Conservation (phyloP, 768 basidiomycete genomes). For the Podaxis sp. region DNA sequence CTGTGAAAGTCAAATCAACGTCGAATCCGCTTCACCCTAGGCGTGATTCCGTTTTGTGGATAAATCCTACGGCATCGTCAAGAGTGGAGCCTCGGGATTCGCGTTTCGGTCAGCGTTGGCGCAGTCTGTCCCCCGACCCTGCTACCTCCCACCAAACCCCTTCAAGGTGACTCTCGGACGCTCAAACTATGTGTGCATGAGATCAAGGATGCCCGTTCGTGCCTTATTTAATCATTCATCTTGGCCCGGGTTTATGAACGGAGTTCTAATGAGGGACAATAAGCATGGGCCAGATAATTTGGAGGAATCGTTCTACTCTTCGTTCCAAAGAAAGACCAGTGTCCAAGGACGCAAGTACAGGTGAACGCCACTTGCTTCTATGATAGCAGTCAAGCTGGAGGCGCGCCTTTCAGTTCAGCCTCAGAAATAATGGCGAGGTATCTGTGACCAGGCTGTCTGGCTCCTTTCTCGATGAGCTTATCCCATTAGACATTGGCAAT, state of each 20-base stretch:
- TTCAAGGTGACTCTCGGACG: conserved; percentile 59
- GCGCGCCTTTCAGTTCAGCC: conserved; percentile 44
- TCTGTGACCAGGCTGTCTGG: conserved; percentile 58
- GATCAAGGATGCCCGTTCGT: conserved; percentile 49
- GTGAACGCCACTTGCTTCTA: conserved; percentile 28
- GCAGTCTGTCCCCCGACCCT: conserved; percentile 61
- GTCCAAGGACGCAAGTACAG: conserved; percentile 64
- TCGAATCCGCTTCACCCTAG: not conserved
- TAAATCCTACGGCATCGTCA: conserved; percentile 48
- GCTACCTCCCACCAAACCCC: conserved; percentile 43
- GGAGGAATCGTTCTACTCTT: conserved; percentile 57
- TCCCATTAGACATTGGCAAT: conserved; percentile 13
- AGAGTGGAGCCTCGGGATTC: conserved; percentile 64
- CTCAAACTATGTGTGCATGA: conserved; percentile 79
- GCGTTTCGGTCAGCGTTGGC: conserved; percentile 58
- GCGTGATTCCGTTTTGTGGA: not conserved
- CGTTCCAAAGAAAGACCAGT: conserved; percentile 64
- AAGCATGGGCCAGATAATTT: conserved; percentile 39
- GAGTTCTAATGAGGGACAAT: conserved; percentile 66
- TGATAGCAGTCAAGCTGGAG: not conserved
- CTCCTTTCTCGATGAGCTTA: conserved; percentile 18
- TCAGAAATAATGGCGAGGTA: conserved; percentile 75
- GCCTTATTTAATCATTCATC: conserved; percentile 71
- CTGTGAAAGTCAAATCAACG: not conserved
- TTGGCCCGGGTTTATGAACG: conserved; percentile 80